Base-by-base conservation (phyloP, 768 basidiomycete species). In the Mycena crocata region DNA sequence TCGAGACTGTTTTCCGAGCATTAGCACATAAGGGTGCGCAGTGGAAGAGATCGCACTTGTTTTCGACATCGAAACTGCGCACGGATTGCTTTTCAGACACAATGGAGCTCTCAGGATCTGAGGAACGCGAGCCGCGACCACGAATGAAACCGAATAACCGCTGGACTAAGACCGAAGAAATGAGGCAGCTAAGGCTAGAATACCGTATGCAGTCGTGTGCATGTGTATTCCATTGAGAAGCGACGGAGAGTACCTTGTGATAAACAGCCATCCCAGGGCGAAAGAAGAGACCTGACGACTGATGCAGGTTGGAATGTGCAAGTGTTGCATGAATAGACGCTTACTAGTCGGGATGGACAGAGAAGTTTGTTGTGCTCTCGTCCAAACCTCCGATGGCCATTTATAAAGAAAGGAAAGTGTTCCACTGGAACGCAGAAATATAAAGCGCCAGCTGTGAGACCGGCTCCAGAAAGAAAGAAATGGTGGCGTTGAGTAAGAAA, bases 231-330 rank as follows among this genome's bases (percentile, higher is more conserved):
- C n/a, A n/a, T n/a, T n/a, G 21, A 32, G 15, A 15, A 56, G 28
- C 26, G 35, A 23, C 15, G 15, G n/a, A 5, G 21, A 7, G 66
- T 78, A 51, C 62, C 81, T 78, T 55, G 73, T 72, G 45, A 80
- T 69, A 66, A 82, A 82, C 7, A 83, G 81, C 75, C 80, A 81
- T 35, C 83, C 83, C 17, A 83, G 73, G 39, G 79, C 79, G 69
- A 84, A 84, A 3, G 79, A 73, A n/a, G 81, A 71, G 15, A 83
- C 72, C 35, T 80, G 74, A 28, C 77, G 80, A 70, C 83, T 84
- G 24, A 31, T 26, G 8, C 15, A 26, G 30, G 50, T 54, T 52
- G 26, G 35, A 42, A 59, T 55, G 13, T 28, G 34, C 19, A 26
- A 30, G 17, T 13, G 7, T 9, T 31, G 21, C 48, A 39, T 13